Conservation (phyloP, 768 basidiomycete genomes). For the Boletus rubropictus region DNA sequence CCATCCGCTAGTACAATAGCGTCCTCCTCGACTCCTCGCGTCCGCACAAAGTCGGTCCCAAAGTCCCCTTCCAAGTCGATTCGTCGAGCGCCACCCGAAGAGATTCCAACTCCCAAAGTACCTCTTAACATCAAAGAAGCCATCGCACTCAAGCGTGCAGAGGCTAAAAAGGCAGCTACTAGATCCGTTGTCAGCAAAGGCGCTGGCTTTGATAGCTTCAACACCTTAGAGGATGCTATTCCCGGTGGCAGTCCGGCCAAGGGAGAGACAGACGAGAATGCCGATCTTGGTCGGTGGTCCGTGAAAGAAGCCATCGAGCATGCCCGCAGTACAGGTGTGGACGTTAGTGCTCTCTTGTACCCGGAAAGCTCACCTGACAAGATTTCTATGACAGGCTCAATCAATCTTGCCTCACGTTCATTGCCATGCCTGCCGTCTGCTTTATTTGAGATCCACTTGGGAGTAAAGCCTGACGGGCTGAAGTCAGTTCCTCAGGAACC, state of each 20-base stretch:
- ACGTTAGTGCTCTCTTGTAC: conserved; percentile 28
- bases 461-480: conserved; percentile 64
- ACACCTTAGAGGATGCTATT: conserved; percentile 45
- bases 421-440: conserved; percentile 70
- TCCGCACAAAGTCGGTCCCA: conserved; percentile 35
- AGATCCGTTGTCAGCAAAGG: conserved; percentile 24
- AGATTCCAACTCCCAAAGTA: conserved; percentile 27
- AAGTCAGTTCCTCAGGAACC: conserved; percentile 62
- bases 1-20: conserved; percentile 24
- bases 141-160: conserved; percentile 73
- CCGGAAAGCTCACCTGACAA: conserved; percentile 42
- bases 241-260: conserved; percentile 26
- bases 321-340: conserved; percentile 69
- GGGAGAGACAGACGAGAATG: conserved; percentile 42
- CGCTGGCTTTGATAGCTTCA: conserved; percentile 32
- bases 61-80: conserved; percentile 31
- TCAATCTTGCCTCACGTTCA: conserved; percentile 72
- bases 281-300: conserved; percentile 54
- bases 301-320: conserved; percentile 73
- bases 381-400: conserved; percentile 48
- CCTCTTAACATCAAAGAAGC: conserved; percentile 62
- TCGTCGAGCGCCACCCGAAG: conserved; percentile 22
- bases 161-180: conserved; percentile 56
- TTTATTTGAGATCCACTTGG: conserved; percentile 76
- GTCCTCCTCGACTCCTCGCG: conserved; percentile 26